phyloP scores from a whole-genome alignment of 225 moss, liverwort and hornwort species.

The Lunularia cruciata region DNA sequence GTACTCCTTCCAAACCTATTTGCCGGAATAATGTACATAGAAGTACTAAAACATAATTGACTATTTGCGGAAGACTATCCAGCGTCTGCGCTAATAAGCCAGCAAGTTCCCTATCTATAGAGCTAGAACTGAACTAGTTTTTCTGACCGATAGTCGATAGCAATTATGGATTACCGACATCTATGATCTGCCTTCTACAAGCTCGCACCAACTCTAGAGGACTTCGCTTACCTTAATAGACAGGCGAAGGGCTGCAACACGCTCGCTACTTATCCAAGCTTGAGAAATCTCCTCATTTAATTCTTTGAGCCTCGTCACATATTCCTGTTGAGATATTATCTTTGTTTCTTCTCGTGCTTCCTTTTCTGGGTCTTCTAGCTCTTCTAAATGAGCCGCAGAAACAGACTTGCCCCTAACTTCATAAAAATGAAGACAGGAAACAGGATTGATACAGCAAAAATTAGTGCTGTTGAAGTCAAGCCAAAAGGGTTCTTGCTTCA shows the following conservation, averaged over 20 bases:
- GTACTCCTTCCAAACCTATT: too few relatives aligned
- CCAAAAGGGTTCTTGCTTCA: too few relatives aligned
- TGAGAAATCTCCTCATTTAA: constrained; percentile 92
- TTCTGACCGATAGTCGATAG: neutral
- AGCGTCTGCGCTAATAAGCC: too few relatives aligned
- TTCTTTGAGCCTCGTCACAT: constrained; percentile 85
- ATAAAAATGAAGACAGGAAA: neutral
- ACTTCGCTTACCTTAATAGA: constrained; percentile 67
- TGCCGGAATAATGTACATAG: too few relatives aligned
- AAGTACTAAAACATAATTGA: too few relatives aligned
- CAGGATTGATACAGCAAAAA: neutral
- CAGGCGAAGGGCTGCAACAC: constrained; percentile 88
- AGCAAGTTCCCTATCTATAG: too few relatives aligned
- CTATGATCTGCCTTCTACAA: neutral
- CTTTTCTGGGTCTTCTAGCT: constrained; percentile 86
- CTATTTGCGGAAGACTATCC: too few relatives aligned
- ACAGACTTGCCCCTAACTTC: constrained; percentile 82
- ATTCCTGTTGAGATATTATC: constrained; percentile 96
- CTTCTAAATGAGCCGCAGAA: constrained; percentile 80
- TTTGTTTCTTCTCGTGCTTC: constrained; percentile 76
- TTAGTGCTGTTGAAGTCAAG: too few relatives aligned
- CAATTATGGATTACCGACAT: too few relatives aligned
- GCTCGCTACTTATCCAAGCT: constrained; percentile 96
- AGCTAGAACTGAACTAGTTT: too few relatives aligned
- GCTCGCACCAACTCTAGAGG: neutral